Evolutionary conservation across 1,284 basidiomycete species (phyloP).

Genomic region (Ceratobasidium papillatum): DNA sequence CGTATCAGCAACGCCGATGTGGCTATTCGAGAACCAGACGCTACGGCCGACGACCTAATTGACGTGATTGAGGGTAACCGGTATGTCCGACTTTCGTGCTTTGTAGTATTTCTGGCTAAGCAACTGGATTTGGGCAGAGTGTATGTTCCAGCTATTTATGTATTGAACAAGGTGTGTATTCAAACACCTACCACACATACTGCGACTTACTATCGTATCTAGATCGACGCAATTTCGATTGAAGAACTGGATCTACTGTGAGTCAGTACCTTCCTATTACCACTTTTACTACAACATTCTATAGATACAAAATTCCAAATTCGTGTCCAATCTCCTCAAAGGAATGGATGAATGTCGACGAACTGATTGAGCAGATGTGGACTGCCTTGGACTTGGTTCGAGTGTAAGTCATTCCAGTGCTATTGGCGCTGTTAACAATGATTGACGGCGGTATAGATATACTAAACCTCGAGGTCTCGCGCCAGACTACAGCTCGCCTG

Average conservation of each 20-base stretch:
- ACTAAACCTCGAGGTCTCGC: constrained; percentile 92
- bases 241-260: constrained; percentile 96
- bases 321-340: constrained; percentile 93
- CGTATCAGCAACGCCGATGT: constrained; percentile 86
- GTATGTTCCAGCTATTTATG: constrained; percentile 92
- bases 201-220: constrained; percentile 50
- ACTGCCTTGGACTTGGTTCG: constrained; percentile 86
- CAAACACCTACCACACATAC: not conserved
- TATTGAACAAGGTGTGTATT: constrained; percentile 51
- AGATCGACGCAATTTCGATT: constrained; percentile 99
- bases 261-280: constrained; percentile 47
- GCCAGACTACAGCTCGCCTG: constrained; percentile 87
- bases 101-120: constrained; percentile 37
- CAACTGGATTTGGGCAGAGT: constrained; percentile 64
- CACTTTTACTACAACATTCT: not conserved
- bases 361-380: constrained; percentile 93
- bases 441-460: constrained; percentile 56
- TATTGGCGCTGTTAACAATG: not conserved
- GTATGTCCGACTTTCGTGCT: constrained; percentile 54
- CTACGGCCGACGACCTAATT: constrained; percentile 97
- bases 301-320: constrained; percentile 90
- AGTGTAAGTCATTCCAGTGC: constrained; percentile 58
- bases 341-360: constrained; percentile 97
- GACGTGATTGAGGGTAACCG: constrained; percentile 95
- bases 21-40: constrained; percentile 90